Conservation (phyloP, 2,329 filamentous ascomycete genomes). For the Pyrenochaeta sp. region DNA sequence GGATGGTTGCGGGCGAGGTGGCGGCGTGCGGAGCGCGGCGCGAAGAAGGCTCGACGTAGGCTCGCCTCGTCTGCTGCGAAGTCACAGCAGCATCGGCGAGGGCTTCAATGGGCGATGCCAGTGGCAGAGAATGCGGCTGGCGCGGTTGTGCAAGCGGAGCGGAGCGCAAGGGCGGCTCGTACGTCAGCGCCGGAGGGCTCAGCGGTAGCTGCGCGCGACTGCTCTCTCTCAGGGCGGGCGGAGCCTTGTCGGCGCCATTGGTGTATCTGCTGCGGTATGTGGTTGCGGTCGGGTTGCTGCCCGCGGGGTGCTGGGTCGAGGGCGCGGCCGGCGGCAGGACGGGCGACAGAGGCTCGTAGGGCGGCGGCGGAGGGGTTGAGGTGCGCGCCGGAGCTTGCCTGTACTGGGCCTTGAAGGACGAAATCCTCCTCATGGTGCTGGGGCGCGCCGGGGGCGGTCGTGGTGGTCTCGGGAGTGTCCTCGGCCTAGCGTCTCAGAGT, state of each 20-base stretch:
- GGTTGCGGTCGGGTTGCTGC: slow-evolving; percentile 19
- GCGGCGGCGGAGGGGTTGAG: slow-evolving; percentile 42
- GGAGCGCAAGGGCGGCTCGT: slow-evolving; percentile 27
- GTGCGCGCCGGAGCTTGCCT: slow-evolving; percentile 40
- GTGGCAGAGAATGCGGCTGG: slow-evolving; percentile 32
- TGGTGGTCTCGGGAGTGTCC: slow-evolving; percentile 34
- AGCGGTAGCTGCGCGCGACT: slow-evolving; percentile 20
- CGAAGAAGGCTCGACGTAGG: slow-evolving; percentile 31
- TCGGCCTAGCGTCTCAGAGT: slow-evolving; percentile 36
- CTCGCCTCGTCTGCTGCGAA: slow-evolving; percentile 49
- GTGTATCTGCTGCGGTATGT: slow-evolving; percentile 11
- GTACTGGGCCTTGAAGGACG: slow-evolving; percentile 47
- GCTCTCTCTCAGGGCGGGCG: slow-evolving; percentile 3
- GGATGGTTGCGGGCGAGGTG: slow-evolving; percentile 27
- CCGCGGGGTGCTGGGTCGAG: slow-evolving; percentile 33
- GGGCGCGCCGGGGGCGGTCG: slow-evolving; percentile 23
- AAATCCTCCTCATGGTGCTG: slow-evolving; percentile 38
- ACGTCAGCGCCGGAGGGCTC: slow-evolving; percentile 17
- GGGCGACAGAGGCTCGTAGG: slow-evolving; percentile 49
- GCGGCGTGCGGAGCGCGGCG: slow-evolving; percentile 32
- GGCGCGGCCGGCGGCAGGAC: slow-evolving; percentile 31
- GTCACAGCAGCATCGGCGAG: slow-evolving; percentile 53
- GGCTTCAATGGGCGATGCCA: slow-evolving; percentile 53
- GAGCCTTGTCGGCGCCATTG: slow-evolving; percentile 16
- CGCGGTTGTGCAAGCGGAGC: slow-evolving; percentile 31